Percentiles rank a stretch among this genome's conserved stretches.
These are phyloP conservation scores for Sclerotinia glacialis DNA, from an alignment of 2,329 filamentous ascomycete species.

Conservation along the genomic window DNA sequence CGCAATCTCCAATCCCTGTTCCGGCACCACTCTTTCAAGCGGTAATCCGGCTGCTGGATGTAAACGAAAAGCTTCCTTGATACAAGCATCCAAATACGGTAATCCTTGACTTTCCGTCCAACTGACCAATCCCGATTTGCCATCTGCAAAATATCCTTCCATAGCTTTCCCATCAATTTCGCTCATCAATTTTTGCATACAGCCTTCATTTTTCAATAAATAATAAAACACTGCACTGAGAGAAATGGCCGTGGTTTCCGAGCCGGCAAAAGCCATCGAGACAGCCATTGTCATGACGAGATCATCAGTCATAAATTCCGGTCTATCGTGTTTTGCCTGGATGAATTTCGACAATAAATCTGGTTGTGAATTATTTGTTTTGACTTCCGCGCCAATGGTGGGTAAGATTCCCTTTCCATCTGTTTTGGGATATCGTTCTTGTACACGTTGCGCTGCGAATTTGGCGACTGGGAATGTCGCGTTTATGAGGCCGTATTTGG, in stretches of 20 bases:
- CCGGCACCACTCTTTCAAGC: slow-evolving; percentile 70
- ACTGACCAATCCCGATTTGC: slow-evolving; percentile 59
- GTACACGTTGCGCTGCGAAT: slow-evolving; percentile 68
- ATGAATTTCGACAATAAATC: slow-evolving; percentile 73
- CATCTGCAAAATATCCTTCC: slow-evolving; percentile 50
- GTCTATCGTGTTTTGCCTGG: slow-evolving; percentile 62
- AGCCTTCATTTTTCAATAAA: slow-evolving; percentile 60
- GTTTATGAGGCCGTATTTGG: slow-evolving; percentile 64
- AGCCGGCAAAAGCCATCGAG: slow-evolving; percentile 72
- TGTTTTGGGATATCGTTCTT: slow-evolving; percentile 52
- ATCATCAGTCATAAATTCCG: slow-evolving; percentile 68
- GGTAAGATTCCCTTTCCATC: slow-evolving; percentile 24
- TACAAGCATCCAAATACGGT: slow-evolving; percentile 71
- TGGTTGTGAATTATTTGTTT: slow-evolving; percentile 41
- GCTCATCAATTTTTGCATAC: slow-evolving; percentile 53
- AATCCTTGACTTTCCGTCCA: slow-evolving; percentile 69
- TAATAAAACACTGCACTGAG: slow-evolving; percentile 72
- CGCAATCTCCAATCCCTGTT: slow-evolving; percentile 60
- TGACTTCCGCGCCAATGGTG: slow-evolving; percentile 25
- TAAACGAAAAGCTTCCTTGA: slow-evolving; percentile 75
- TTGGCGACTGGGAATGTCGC: slow-evolving; percentile 68
- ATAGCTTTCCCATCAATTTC: slow-evolving; percentile 62
- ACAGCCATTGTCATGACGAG: slow-evolving; percentile 69
- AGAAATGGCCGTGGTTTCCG: slow-evolving; percentile 76
- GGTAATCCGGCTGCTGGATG: slow-evolving; percentile 72